phyloP scores from a whole-genome alignment of 768 basidiomycete species.

The Tephrocybe sp. region DNA sequence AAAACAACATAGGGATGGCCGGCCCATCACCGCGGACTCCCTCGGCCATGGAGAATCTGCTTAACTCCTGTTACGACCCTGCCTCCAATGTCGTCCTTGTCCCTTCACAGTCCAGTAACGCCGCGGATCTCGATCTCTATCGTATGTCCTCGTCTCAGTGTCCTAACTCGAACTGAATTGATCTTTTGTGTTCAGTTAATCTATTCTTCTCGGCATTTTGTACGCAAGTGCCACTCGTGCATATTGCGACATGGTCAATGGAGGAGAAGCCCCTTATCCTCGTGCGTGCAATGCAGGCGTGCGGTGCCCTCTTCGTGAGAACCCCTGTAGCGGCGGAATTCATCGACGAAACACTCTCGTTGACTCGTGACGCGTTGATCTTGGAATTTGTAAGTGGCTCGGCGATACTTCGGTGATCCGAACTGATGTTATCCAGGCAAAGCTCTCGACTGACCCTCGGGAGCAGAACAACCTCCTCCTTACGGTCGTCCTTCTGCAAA shows the following conservation, averaged over 20 bases:
- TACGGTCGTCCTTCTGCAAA: constrained; percentile 53
- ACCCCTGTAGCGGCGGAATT: constrained; percentile 47
- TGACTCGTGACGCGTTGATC: constrained; percentile 47
- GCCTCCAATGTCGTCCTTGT: constrained; percentile 24
- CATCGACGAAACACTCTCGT: constrained; percentile 43
- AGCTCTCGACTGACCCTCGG: constrained; percentile 29
- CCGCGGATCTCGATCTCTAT: constrained; percentile 56
- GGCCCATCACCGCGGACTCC: constrained; percentile 18
- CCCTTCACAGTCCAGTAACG: constrained; percentile 21
- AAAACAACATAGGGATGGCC: not conserved
- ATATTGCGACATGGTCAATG: constrained; percentile 50
- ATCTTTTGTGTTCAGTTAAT: constrained; percentile 34
- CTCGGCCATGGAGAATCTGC: constrained; percentile 8
- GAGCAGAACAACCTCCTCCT: constrained; percentile 45
- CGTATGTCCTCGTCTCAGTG: constrained; percentile 37
- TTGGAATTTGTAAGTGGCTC: constrained; percentile 52
- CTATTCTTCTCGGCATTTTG: constrained; percentile 57
- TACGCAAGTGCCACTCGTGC: constrained; percentile 56
- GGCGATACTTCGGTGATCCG: constrained; percentile 10
- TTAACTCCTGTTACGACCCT: constrained; percentile 19
- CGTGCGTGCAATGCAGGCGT: constrained; percentile 57
- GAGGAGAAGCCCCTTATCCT: constrained; percentile 51
- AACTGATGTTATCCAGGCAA: constrained; percentile 32
- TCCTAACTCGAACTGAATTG: not conserved
- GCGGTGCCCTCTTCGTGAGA: constrained; percentile 58